These are phyloP conservation scores for Trichothecium sympodiale DNA, from an alignment of 2,329 filamentous ascomycete genomes.

Conservation along the genomic window DNA sequence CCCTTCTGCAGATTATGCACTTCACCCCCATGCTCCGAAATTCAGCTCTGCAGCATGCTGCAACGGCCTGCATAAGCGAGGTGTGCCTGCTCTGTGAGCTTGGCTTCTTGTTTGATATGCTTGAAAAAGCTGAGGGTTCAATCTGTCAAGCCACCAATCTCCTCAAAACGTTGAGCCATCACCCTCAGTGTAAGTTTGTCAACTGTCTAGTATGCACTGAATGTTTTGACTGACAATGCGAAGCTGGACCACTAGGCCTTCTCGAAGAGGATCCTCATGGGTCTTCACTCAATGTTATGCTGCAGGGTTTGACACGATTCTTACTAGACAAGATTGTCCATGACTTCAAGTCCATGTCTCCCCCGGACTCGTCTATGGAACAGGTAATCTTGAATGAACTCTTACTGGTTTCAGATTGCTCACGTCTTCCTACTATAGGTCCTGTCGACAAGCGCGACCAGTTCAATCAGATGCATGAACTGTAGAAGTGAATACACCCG, in stretches of 20 bases:
- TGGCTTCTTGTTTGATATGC: slow-evolving; percentile 94
- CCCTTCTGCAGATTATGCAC: slow-evolving; percentile 80
- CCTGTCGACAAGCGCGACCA: slow-evolving; percentile 60
- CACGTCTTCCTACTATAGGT: slow-evolving; percentile 21
- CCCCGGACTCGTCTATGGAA: slow-evolving; percentile 55
- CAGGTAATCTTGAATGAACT: slow-evolving; percentile 32
- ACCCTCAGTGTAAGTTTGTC: slow-evolving; percentile 52
- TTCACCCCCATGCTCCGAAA: slow-evolving; percentile 87
- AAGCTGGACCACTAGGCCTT: slow-evolving; percentile 63
- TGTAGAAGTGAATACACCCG: slow-evolving; percentile 80
- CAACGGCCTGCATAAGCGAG: slow-evolving; percentile 72
- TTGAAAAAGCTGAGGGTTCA: slow-evolving; percentile 86
- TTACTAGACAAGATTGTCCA: slow-evolving; percentile 69
- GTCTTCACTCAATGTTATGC: slow-evolving; percentile 64
- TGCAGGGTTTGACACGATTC: slow-evolving; percentile 79
- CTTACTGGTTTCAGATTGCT: background rate
- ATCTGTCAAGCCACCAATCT: slow-evolving; percentile 96
- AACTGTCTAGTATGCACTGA: background rate
- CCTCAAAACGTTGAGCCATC: slow-evolving; percentile 75
- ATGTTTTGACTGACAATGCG: slow-evolving; percentile 10
- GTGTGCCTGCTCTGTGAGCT: slow-evolving; percentile 86
- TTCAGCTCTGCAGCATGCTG: slow-evolving; percentile 76
- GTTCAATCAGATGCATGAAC: slow-evolving; percentile 70
- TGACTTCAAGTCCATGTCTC: slow-evolving; percentile 61
- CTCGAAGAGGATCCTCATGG: slow-evolving; percentile 74